Base-by-base conservation (phyloP, 169 alveolate genomes). In the Cyclospora cayetanensis region DNA sequence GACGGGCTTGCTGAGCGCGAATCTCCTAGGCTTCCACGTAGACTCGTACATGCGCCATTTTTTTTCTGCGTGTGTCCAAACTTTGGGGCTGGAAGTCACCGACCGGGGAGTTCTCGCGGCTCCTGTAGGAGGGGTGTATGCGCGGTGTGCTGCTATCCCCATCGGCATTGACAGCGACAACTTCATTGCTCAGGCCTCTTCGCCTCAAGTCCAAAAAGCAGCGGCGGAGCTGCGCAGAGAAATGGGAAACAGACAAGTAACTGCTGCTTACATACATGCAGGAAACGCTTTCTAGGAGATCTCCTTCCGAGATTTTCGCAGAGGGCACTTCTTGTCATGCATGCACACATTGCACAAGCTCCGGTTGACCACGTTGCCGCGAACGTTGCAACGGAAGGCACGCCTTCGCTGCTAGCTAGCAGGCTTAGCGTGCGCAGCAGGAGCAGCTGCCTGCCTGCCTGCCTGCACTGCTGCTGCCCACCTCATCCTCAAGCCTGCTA, bases 1-100 rank as follows among this genome's bases (percentile, higher is more conserved):
- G n/a, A 93, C 97, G 63, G 96, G 99, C 53, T 92, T 97, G 95
- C 95, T 98, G 37, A 94, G 97, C 83, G 98, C 99, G 80, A 98
- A 97, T 91, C 84, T 98, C 80, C 96, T 98, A 27, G 84, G 99
- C 0, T 98, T 97, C 93, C 99, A 98, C 90, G 93, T 95, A 35
- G 98, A 96, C 93, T 99, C 97, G 85, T 98, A 97, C 91, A 98
- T 66, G 55, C 85, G 94, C 72, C 94, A 93, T 46, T 90, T 93
- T 74, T 88, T 93, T 46, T 37, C 52, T 52, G 91, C 97, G 79
- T 96, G 99, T 85, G 97, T 95, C 76, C 96, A 97, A 70, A 80
- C 98, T 34, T 95, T 98, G 34, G 98, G 98, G 29, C 76, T 98
- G 34, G 95, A 93, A 46, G 79, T 43, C 29, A 34, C 84, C 3